A percentile compares a stretch with the other conserved stretches of the same genome.
These are phyloP conservation scores for Mycena vitilis DNA, from an alignment of 768 basidiomycete genomes.

Conservation along the genomic window DNA sequence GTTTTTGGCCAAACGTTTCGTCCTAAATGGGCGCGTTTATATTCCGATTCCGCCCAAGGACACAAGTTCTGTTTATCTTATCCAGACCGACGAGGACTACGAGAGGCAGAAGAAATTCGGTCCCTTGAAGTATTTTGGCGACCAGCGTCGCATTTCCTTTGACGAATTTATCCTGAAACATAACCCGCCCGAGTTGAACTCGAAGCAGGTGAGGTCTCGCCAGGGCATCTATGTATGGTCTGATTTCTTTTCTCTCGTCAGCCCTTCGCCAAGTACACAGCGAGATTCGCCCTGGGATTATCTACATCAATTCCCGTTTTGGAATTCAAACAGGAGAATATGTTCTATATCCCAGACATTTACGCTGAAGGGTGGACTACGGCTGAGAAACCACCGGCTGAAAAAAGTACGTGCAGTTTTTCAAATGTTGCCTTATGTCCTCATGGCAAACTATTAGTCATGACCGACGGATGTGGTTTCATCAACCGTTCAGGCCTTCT, in stretches of 20 bases:
- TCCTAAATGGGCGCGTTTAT: constrained; percentile 75
- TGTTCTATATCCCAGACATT: constrained; percentile 62
- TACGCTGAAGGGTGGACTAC: constrained; percentile 47
- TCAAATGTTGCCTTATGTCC: neutral
- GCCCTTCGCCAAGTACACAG: constrained; percentile 76
- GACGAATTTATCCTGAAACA: constrained; percentile 69
- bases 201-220: constrained; percentile 61
- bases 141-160: constrained; percentile 59
- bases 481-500: constrained; percentile 68
- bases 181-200: constrained; percentile 67
- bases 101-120: constrained; percentile 43
- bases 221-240: neutral
- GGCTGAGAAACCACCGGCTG: constrained; percentile 56
- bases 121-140: constrained; percentile 54
- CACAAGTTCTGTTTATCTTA: constrained; percentile 60
- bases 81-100: constrained; percentile 67
- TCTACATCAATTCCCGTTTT: constrained; percentile 75
- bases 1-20: constrained; percentile 61
- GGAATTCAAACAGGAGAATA: constrained; percentile 61
- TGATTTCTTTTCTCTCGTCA: constrained; percentile 38
- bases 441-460: constrained; percentile 40
- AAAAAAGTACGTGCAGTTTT: constrained; percentile 49
- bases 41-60: constrained; percentile 76
- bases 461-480: constrained; percentile 83
- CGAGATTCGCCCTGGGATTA: constrained; percentile 72